A percentile compares a stretch with the other conserved stretches of the same genome.
These are phyloP conservation scores for Pythium angustatum DNA, from an alignment of 352 stramenopile genomes.

Conservation along the genomic window DNA sequence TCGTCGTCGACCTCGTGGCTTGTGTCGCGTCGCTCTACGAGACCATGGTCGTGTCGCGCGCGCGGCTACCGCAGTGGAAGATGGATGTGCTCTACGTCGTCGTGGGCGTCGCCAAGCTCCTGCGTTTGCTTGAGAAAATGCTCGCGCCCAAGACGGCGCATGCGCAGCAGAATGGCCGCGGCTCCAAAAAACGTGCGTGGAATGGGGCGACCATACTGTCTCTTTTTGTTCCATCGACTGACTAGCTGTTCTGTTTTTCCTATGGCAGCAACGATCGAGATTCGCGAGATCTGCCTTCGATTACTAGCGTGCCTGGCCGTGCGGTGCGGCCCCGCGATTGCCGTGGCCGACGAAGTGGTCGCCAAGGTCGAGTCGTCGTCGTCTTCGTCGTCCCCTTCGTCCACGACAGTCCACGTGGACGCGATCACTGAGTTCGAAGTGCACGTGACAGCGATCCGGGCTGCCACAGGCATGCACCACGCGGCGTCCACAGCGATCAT, in stretches of 20 bases:
- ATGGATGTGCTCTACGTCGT: constrained; percentile 77
- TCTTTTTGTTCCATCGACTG: neutral
- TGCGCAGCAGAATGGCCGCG: constrained; percentile 17
- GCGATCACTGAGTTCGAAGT: constrained; percentile 51
- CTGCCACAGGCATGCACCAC: constrained; percentile 10
- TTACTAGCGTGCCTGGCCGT: constrained; percentile 55
- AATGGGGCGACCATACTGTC: neutral
- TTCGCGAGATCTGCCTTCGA: constrained; percentile 49
- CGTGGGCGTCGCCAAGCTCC: constrained; percentile 48
- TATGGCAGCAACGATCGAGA: constrained; percentile 43
- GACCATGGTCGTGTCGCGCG: constrained; percentile 43
- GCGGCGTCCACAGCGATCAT: constrained; percentile 27
- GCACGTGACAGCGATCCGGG: constrained; percentile 43
- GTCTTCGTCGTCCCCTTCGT: too few relatives aligned
- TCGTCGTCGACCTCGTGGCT: constrained; percentile 48
- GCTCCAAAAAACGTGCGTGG: constrained; percentile 42
- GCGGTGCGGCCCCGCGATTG: constrained; percentile 35
- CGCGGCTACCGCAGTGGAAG: constrained; percentile 58
- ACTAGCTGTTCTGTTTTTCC: neutral
- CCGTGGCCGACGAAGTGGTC: constrained; percentile 37
- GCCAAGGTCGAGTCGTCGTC: constrained; percentile 11
- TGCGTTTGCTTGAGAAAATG: constrained; percentile 57
- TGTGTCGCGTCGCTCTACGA: constrained; percentile 56
- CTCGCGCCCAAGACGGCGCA: constrained; percentile 30
- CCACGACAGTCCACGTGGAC: constrained; percentile 31